These are phyloP conservation scores for Domatiomyces catenatus DNA, from an alignment of 2,329 filamentous ascomycete genomes.

Conservation along the genomic window DNA sequence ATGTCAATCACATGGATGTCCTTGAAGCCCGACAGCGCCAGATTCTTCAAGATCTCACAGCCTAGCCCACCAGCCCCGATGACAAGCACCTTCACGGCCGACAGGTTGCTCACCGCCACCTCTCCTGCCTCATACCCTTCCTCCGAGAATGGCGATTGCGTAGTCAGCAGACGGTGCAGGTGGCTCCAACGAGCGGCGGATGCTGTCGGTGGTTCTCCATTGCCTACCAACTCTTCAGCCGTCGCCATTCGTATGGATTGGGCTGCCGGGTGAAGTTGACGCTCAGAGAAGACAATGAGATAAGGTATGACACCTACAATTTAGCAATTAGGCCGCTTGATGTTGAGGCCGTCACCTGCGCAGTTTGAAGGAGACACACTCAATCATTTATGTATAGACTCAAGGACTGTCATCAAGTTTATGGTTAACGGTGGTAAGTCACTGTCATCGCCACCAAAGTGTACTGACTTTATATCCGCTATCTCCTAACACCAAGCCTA, in stretches of 20 bases:
- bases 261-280: not conserved
- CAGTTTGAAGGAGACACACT: not conserved
- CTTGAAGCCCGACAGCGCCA: conserved; percentile 88
- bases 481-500: too few species aligned
- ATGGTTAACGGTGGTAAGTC: too few species aligned
- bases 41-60: conserved; percentile 91
- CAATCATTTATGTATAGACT: not conserved
- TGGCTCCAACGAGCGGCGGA: conserved; percentile 43
- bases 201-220: not conserved
- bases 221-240: not conserved
- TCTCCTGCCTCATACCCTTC: conserved; percentile 39
- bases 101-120: conserved; percentile 41
- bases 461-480: too few species aligned
- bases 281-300: not conserved
- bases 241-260: not conserved
- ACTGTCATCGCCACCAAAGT: too few species aligned
- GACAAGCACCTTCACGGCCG: conserved; percentile 56
- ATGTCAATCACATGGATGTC: conserved; percentile 98
- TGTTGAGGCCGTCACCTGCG: not conserved
- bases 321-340: not conserved
- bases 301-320: not conserved
- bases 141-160: conserved; percentile 67
- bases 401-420: not conserved
- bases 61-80: conserved; percentile 76
- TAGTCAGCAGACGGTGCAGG: conserved; percentile 63